A percentile compares a stretch with the other conserved stretches of the same genome.
These are phyloP conservation scores for Xerocomus nothofagi DNA, from an alignment of 1,284 basidiomycete genomes.

Conservation along the genomic window DNA sequence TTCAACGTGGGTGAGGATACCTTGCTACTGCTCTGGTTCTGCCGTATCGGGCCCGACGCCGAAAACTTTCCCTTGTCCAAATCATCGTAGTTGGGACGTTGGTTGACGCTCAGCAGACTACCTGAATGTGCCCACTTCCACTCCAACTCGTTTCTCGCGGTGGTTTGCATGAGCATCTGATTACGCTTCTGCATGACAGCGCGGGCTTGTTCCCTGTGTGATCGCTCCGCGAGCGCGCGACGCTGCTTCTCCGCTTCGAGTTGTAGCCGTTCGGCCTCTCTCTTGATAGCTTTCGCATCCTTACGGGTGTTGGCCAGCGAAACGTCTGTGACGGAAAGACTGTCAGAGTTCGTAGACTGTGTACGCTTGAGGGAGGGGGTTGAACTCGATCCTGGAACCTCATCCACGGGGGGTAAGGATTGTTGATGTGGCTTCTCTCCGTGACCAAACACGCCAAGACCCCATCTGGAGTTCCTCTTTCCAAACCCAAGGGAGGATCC, in stretches of 20 bases:
- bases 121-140: slow-evolving; percentile 49
- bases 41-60: slow-evolving; percentile 60
- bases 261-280: slow-evolving; percentile 83
- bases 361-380: slow-evolving; percentile 80
- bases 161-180: slow-evolving; percentile 63
- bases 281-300: slow-evolving; percentile 87
- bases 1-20: slow-evolving; percentile 46
- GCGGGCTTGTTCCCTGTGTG: slow-evolving; percentile 82
- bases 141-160: slow-evolving; percentile 53
- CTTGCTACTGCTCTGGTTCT: slow-evolving; percentile 43
- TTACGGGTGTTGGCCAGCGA: slow-evolving; percentile 45
- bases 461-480: slow-evolving; percentile 67
- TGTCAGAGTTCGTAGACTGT: slow-evolving; percentile 78
- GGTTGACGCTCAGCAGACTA: slow-evolving; percentile 38
- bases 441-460: slow-evolving; percentile 72
- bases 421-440: slow-evolving; percentile 66
- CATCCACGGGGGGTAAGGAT: slow-evolving; percentile 68
- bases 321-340: slow-evolving; percentile 58
- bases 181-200: slow-evolving; percentile 94
- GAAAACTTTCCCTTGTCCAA: slow-evolving; percentile 47
- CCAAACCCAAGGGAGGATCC: slow-evolving; percentile 53
- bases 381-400: slow-evolving; percentile 56
- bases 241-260: slow-evolving; percentile 88
- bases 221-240: slow-evolving; percentile 75
- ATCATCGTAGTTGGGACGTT: slow-evolving; percentile 39